Evolutionary conservation across 2,329 filamentous ascomycete genomes (phyloP).

Genomic region (Fusarium sororula): DNA sequence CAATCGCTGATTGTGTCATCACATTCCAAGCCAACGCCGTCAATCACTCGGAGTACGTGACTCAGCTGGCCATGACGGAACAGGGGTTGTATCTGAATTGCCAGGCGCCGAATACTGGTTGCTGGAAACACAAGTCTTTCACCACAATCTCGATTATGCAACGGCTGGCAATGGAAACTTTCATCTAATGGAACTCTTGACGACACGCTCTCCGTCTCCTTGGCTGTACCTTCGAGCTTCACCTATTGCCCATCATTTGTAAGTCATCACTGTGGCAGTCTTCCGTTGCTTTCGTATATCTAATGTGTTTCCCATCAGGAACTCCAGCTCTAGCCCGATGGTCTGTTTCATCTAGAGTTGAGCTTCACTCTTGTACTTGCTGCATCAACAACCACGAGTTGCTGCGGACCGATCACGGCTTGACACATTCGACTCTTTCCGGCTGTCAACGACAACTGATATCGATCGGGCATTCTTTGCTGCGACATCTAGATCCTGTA

Average conservation of each 20-base stretch:
- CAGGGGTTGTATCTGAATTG: neutral
- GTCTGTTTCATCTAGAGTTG: slow-evolving; percentile 25
- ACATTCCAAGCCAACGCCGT: slow-evolving; percentile 53
- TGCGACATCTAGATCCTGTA: slow-evolving; percentile 47
- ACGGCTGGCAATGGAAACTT: slow-evolving; percentile 40
- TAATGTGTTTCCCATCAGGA: slow-evolving; percentile 10
- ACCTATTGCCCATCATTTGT: neutral
- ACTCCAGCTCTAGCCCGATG: slow-evolving; percentile 52
- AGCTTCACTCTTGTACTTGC: slow-evolving; percentile 20
- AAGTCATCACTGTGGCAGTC: neutral
- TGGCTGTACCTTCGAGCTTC: slow-evolving; percentile 44
- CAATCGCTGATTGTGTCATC: slow-evolving; percentile 56
- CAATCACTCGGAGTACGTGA: slow-evolving; percentile 49
- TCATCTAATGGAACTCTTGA: slow-evolving; percentile 38
- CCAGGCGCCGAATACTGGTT: neutral
- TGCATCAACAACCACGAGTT: slow-evolving; percentile 46
- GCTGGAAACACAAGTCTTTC: neutral
- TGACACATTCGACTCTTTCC: slow-evolving; percentile 59
- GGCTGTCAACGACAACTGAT: slow-evolving; percentile 72
- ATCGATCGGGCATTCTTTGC: slow-evolving; percentile 66
- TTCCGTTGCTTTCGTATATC: neutral
- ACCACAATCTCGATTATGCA: slow-evolving; percentile 37
- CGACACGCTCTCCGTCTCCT: slow-evolving; percentile 35
- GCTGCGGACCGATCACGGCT: slow-evolving; percentile 41
- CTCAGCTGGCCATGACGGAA: neutral